Evolutionary conservation across 192 early-diverging fungal species (phyloP), one percentile per base, ranked within the genome.

Genomic region (Podila epigama): DNA sequence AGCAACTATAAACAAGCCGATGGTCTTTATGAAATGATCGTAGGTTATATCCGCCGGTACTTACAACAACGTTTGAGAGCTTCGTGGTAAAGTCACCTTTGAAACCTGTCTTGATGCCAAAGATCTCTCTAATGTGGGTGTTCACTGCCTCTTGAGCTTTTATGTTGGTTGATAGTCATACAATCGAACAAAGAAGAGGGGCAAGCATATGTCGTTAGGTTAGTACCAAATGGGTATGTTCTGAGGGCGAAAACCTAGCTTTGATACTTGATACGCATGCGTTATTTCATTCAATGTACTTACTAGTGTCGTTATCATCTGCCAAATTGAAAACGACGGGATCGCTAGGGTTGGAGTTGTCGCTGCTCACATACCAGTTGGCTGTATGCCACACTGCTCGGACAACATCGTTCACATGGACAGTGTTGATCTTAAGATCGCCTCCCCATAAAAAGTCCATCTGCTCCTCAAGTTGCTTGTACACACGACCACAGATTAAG

Each of bases 391-490:
- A 82, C 12, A 86, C 83, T 2, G 92, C 90, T 1, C 83, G 65
- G 0, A 83, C 81, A 8, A 97, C 96, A 73, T 98, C 97, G 8
- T 69, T 29, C 0, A 98, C 96, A 81, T 98, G 97, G 8, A 98
- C 96, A 1, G 97, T 98, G 80, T 94, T 96, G 70, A 98, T 86
- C 62, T 92, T 92, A 37, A 96, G 71, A 51, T 92, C 93, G 58
- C 92, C 91, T 29, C 90, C 92, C 97, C 97, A 98, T 42, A 98
- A 82, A 32, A 96, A 87, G 18, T 93, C 93, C 97, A 98, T 98
- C 66, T 92, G 89, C 71, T 94, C 92, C 29, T 89, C 84, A 20
- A 89, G 62, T 18, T 89, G 86, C 44, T 92, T 80, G 78, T 97
- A 97, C 16, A 98, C 90, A 33, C 93, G 91, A 39, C 95, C 97